These are phyloP conservation scores for Puya raimondii DNA, from an alignment of 176 grass and related monocot genomes.

Conservation along the genomic window DNA sequence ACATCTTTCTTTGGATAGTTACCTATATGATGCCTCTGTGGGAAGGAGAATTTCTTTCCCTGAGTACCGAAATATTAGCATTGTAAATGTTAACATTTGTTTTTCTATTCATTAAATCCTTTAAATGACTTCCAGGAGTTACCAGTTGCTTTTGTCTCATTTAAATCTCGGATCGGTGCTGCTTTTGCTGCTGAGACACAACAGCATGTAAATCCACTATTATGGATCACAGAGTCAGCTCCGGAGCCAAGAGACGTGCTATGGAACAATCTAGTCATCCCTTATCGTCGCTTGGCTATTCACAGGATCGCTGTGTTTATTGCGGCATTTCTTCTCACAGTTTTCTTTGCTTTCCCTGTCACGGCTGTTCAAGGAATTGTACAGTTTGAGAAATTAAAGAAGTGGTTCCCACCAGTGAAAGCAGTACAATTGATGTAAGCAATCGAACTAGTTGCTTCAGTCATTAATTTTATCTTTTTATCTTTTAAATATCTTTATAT, in stretches of 20 bases:
- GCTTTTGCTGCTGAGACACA: conserved; percentile 59
- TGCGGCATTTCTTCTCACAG: conserved; percentile 46
- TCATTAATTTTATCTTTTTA: neutral
- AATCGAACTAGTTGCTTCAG: neutral
- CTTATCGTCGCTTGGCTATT: conserved; percentile 37
- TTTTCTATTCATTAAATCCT: neutral
- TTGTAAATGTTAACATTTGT: too few relatives aligned
- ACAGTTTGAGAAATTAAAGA: conserved; percentile 76
- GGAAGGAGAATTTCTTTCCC: too few relatives aligned
- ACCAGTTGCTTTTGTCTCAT: conserved; percentile 75
- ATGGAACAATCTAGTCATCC: conserved; percentile 61
- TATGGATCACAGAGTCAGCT: conserved; percentile 53
- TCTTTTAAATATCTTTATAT: neutral
- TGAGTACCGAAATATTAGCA: too few relatives aligned
- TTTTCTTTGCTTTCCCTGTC: conserved; percentile 83
- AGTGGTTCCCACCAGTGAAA: conserved; percentile 67
- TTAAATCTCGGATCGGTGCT: conserved; percentile 64
- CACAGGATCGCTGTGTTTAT: conserved; percentile 44
- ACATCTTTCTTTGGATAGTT: too few relatives aligned
- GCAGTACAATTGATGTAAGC: conserved; percentile 81
- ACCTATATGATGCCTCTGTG: too few relatives aligned
- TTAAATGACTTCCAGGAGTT: conserved; percentile 49
- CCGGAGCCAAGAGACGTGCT: conserved; percentile 64
- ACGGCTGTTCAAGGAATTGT: conserved; percentile 85
- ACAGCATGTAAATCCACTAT: conserved; percentile 58